Base-by-base conservation (phyloP, 2,329 filamentous ascomycete genomes). In the Epichloe festucae region DNA sequence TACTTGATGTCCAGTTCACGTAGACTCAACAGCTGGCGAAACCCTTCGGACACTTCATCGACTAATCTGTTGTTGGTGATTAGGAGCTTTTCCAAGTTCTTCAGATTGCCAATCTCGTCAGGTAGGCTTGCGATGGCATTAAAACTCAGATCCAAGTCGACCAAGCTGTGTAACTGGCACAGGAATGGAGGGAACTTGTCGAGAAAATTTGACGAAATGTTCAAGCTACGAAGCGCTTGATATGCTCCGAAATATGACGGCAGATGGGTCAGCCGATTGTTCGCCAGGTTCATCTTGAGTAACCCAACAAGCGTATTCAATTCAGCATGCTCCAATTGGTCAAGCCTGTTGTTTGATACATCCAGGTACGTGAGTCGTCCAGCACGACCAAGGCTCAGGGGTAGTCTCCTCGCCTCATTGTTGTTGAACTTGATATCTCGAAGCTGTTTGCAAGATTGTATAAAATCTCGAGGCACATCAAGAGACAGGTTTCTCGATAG, bases 121-220 rank as follows among this genome's bases (percentile, higher is more conserved):
- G 90, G 89, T 7, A 98, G 71, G 50, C 73, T 78, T 11, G 79
- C 79, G 55, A 98, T 95, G 41, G 84, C 80, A 64, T 98, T 98
- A 77, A 98, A 98, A 65, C 91, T 97, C 63, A 98, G 81, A 62
- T 98, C 93, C 41, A 98, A 78, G 63, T 98, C 91, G 12, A 95
- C 87, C 45, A 98, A 71, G 43, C 85, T 89, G 57, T 81, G 81
- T 19, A 98, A 72, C 23, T 88, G 78, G 66, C 89, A 91, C 21
- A 98, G 73, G 60, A 95, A 94, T 21, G 84, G 75, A 0, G 93
- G 93, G 56, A 98, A 95, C 41, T 79, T 79, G 52, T 85, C 84
- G 51, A 98, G 76, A 54, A 87, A 90, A 66, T 98, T 98, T 1
- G 93, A 98, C 1, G 91, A 95, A 47, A 98, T 75, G 62, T 95